Evolutionary conservation across 1,139 yeast genomes (phyloP).

Genomic region (Geotrichum siamense): DNA sequence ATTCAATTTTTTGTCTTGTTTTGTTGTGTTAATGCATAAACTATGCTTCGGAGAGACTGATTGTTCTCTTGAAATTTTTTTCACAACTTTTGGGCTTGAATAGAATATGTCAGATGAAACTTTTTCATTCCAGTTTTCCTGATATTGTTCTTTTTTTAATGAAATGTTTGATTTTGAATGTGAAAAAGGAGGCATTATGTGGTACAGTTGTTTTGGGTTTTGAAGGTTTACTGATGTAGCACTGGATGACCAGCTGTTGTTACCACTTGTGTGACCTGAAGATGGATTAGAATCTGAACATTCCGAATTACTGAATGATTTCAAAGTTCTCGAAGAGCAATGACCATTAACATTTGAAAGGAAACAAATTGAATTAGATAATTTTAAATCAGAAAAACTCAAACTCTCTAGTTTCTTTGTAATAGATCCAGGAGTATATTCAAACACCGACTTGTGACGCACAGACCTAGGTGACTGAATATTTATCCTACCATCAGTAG

Average conservation of each 20-base stretch:
- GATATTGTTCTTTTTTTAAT: constrained; percentile 1
- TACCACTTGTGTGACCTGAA: constrained; percentile 2
- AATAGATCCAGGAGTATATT: background rate
- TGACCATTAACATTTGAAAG: too few species aligned
- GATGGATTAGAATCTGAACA: too few species aligned
- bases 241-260: constrained; percentile 10
- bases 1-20: too few species aligned
- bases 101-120: too few species aligned
- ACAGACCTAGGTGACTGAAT: background rate
- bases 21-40: too few species aligned
- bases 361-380: background rate
- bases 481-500: background rate
- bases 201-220: too few species aligned
- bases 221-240: background rate
- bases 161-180: constrained; percentile 2
- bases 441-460: background rate
- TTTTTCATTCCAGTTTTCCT: constrained; percentile 3
- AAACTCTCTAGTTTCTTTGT: background rate
- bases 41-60: background rate
- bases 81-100: too few species aligned
- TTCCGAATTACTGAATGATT: too few species aligned
- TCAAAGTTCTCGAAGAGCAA: too few species aligned
- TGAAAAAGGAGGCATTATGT: background rate
- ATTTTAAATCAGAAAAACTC: background rate
- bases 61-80: background rate